These are phyloP conservation scores for Cyphellophora europaea DNA, from an alignment of 2,329 filamentous ascomycete genomes.

Conservation along the genomic window DNA sequence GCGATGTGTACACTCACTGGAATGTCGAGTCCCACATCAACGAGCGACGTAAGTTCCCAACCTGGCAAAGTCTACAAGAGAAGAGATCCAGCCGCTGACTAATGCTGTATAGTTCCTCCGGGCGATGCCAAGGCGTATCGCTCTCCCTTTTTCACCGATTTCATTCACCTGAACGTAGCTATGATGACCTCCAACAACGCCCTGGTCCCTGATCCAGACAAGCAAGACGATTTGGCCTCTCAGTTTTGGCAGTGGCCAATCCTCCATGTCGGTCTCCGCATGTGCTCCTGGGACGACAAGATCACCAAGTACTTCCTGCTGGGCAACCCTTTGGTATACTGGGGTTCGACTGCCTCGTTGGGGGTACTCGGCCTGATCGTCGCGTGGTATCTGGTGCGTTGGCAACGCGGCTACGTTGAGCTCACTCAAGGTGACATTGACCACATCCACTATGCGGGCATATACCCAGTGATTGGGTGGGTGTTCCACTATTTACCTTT, in stretches of 20 bases:
- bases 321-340: conserved; percentile 93
- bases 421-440: conserved; percentile 73
- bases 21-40: conserved; percentile 95
- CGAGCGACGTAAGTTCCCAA: conserved; percentile 82
- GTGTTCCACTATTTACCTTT: conserved; percentile 94
- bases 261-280: conserved; percentile 86
- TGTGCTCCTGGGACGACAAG: conserved; percentile 96
- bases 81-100: conserved; percentile 12
- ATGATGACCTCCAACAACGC: conserved; percentile 99
- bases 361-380: conserved; percentile 63
- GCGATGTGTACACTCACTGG: conserved; percentile 95
- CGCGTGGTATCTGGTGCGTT: conserved; percentile 79
- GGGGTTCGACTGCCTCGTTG: conserved; percentile 77
- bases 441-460: conserved; percentile 83
- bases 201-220: conserved; percentile 92
- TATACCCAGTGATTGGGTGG: conserved; percentile 92
- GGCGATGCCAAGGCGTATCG: conserved; percentile 87
- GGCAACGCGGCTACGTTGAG: conserved; percentile 89
- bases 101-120: conserved; percentile 59
- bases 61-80: no score
- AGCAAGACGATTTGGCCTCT: conserved; percentile 95
- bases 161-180: conserved; percentile 93
- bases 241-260: conserved; percentile 99
- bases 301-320: conserved; percentile 98
- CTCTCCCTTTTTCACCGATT: conserved; percentile 95